Percentiles rank a stretch among this genome's conserved stretches.
These are phyloP conservation scores for Saccharomycopsis selenospora DNA, from an alignment of 805 yeast species.

Conservation along the genomic window DNA sequence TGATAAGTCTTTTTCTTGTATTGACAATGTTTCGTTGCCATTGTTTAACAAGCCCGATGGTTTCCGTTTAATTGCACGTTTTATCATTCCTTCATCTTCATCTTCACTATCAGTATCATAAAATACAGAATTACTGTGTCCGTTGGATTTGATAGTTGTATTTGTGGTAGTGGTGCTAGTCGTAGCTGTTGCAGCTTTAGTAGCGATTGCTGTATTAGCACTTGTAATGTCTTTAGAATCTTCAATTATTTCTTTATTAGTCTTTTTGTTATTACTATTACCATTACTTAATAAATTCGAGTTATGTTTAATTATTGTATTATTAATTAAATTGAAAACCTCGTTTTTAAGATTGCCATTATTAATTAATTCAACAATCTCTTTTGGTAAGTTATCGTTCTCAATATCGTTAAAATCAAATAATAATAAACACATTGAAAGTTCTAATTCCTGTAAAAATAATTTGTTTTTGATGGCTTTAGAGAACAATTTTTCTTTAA, in stretches of 20 bases:
- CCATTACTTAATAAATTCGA: constrained; percentile 19
- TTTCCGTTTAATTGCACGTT: background rate
- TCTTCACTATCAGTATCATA: constrained; percentile 13
- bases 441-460: constrained; percentile 66
- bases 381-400: constrained; percentile 48
- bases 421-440: constrained; percentile 73
- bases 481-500: constrained; percentile 52
- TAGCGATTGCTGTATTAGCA: background rate
- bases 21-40: background rate
- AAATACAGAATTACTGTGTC: constrained; percentile 5
- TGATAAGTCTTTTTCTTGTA: background rate
- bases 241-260: background rate
- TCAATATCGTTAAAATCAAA: constrained; percentile 24
- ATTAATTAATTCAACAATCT: constrained; percentile 67
- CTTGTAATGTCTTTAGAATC: background rate
- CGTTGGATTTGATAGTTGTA: background rate
- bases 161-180: background rate
- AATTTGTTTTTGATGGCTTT: constrained; percentile 51
- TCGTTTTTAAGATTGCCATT: constrained; percentile 42
- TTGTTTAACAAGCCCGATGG: background rate
- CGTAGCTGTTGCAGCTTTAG: background rate
- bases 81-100: constrained; percentile 1
- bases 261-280: constrained; percentile 18
- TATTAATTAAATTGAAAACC: constrained; percentile 19
- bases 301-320: constrained; percentile 17